Conservation (phyloP, 148 eudicot genomes). For the Cornus kousa region DNA sequence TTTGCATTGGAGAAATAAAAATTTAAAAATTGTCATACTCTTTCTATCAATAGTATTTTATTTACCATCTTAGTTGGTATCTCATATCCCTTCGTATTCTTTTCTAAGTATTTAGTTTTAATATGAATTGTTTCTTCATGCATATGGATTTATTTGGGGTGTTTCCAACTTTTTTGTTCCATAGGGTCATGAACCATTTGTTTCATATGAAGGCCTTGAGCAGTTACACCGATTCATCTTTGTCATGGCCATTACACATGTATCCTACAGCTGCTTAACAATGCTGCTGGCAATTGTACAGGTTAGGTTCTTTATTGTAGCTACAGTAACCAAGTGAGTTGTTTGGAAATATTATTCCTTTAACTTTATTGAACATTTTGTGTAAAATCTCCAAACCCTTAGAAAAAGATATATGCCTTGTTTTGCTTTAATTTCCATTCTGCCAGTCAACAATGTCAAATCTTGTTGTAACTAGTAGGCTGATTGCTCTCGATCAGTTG, state of each 20-base stretch:
- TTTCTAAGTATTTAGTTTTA: background rate
- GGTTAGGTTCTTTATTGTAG: constrained; percentile 41
- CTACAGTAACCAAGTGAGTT: constrained; percentile 6
- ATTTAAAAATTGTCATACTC: background rate
- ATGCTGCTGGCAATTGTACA: constrained; percentile 97
- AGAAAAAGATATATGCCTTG: background rate
- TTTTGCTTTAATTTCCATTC: background rate
- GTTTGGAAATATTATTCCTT: background rate
- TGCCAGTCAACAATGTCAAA: background rate
- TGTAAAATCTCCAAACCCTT: background rate
- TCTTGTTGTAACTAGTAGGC: background rate
- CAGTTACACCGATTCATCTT: constrained; percentile 96
- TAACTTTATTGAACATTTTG: background rate
- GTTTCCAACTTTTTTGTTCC: constrained; percentile 9
- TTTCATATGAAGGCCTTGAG: constrained; percentile 96
- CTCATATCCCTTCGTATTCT: background rate
- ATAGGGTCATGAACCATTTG: constrained; percentile 89
- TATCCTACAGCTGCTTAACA: constrained; percentile 94
- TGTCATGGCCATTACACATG: constrained; percentile 97
- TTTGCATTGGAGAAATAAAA: background rate
- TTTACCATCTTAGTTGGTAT: background rate
- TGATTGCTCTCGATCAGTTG: background rate
- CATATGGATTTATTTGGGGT: background rate
- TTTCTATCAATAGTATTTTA: background rate
- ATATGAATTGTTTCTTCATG: constrained; percentile 3